Base-by-base conservation (phyloP, 1,284 basidiomycete genomes). In the Boletellus sp. region DNA sequence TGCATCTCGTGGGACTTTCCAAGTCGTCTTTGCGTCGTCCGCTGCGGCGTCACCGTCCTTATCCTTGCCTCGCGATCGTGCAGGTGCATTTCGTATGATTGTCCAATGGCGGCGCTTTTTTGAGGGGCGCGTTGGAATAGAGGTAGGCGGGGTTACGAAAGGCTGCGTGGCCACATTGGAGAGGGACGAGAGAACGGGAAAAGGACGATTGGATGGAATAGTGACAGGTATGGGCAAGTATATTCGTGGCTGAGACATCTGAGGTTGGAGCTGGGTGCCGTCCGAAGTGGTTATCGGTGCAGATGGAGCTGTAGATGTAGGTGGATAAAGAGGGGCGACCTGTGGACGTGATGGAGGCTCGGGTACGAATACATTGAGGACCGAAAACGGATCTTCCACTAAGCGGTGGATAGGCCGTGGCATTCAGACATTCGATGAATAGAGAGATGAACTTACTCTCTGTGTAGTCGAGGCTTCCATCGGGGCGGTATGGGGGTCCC, bases 321-420 rank as follows among this genome's bases (percentile, higher is more conserved):
- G 71, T 15, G 78, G 75, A 59, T 81, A 81, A 16, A 89, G 69
- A 13, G 85, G 78, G 4, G 74, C 71, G 12, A 89, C 69, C 38
- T 73, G 73, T 5, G 85, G 86, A 28, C 77, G 73, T 21, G 74
- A 66, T 11, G 63, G 73, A 2, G 75, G 73, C 13, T 87, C 82
- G 5, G 84, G 84, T 15, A 80, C 80, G 44, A 89, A 74, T 33
- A 73, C 71, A 15, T 80, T 83, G 3, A 90, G 73, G 0, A 86
- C 67, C 8, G 82, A 77, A 65, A 88, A 90, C 2, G 87, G 86
- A 55, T 89, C 85, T 64, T 90, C 88, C 78, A 90, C 86, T 89
- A 54, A 18, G 38, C 35, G n/a, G 19, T 15, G 21, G 8, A 15
- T 32, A 22, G 30, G 13, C 4, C 44, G n/a, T 47, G 37, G 24